phyloP scores from a whole-genome alignment of 495 filamentous ascomycete genomes.

The Oidiodendron maius region DNA sequence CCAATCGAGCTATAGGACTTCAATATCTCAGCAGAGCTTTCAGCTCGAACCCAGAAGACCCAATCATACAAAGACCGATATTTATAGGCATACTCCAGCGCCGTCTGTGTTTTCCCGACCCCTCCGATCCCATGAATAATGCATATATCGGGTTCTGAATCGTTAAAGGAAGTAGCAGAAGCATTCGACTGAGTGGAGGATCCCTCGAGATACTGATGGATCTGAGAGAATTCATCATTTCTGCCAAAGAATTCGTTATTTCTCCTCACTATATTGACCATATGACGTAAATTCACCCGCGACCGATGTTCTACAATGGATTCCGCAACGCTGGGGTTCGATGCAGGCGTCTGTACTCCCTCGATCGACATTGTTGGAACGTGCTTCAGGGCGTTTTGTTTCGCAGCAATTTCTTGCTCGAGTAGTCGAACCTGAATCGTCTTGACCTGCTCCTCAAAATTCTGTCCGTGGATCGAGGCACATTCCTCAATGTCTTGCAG shows the following conservation, averaged over 20 bases:
- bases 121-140: conserved; percentile 30
- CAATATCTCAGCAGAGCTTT: background rate
- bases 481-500: background rate
- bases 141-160: conserved; percentile 1
- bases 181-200: too few relatives aligned
- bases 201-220: background rate
- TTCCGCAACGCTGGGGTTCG: background rate
- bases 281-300: too few relatives aligned
- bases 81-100: conserved; percentile 26
- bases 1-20: background rate
- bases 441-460: conserved; percentile 1
- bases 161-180: too few relatives aligned
- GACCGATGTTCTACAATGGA: too few relatives aligned
- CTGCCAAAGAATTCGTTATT: conserved; percentile 18
- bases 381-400: conserved; percentile 1
- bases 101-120: conserved; percentile 33
- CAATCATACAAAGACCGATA: conserved; percentile 1
- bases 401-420: too few relatives aligned
- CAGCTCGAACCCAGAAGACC: conserved; percentile 2
- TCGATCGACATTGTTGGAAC: background rate
- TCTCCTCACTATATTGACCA: too few relatives aligned
- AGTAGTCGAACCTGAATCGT: background rate
- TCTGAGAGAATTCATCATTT: conserved; percentile 4
- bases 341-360: background rate
- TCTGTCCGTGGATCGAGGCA: background rate